A percentile compares a stretch with the other conserved stretches of the same genome.
These are phyloP conservation scores for Lactarius evosmus DNA, from an alignment of 768 basidiomycete genomes.

Conservation along the genomic window DNA sequence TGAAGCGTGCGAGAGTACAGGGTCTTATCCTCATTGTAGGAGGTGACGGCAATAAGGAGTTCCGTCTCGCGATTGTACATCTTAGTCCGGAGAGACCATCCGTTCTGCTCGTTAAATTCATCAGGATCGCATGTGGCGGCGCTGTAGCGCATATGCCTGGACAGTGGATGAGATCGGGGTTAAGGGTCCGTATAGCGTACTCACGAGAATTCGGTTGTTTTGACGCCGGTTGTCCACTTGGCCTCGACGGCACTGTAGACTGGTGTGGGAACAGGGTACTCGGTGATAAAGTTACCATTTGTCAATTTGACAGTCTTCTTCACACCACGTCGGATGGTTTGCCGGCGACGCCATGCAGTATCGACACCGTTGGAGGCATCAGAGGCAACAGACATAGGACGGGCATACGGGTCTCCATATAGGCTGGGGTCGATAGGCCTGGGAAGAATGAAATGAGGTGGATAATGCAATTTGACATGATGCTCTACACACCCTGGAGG, in stretches of 20 bases:
- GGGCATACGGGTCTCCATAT: conserved; percentile 63
- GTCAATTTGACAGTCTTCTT: conserved; percentile 95
- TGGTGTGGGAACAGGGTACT: conserved; percentile 84
- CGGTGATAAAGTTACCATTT: conserved; percentile 87
- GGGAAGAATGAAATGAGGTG: conserved; percentile 16
- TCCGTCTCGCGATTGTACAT: conserved; percentile 89
- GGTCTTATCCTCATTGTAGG: conserved; percentile 90
- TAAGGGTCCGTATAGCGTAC: conserved; percentile 34
- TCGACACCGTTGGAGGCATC: conserved; percentile 39
- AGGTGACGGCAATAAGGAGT: conserved; percentile 90
- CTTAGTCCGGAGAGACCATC: conserved; percentile 82
- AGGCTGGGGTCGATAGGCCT: conserved; percentile 50
- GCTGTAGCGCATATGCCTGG: conserved; percentile 88
- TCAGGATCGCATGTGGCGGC: conserved; percentile 92
- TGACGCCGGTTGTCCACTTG: conserved; percentile 61
- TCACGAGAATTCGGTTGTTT: conserved; percentile 88
- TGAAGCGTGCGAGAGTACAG: conserved; percentile 91
- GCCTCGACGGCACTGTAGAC: conserved; percentile 78
- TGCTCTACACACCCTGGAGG: conserved; percentile 60
- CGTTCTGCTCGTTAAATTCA: conserved; percentile 73
- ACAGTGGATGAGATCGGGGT: conserved; percentile 5
- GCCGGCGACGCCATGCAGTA: conserved; percentile 61
- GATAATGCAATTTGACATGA: not conserved
- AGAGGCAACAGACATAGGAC: conserved; percentile 44
- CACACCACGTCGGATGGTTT: conserved; percentile 89